Evolutionary conservation across 345 rosid genomes (phyloP), one percentile per base, ranked within the genome.

Genomic region (Lagerstroemia speciosa): DNA sequence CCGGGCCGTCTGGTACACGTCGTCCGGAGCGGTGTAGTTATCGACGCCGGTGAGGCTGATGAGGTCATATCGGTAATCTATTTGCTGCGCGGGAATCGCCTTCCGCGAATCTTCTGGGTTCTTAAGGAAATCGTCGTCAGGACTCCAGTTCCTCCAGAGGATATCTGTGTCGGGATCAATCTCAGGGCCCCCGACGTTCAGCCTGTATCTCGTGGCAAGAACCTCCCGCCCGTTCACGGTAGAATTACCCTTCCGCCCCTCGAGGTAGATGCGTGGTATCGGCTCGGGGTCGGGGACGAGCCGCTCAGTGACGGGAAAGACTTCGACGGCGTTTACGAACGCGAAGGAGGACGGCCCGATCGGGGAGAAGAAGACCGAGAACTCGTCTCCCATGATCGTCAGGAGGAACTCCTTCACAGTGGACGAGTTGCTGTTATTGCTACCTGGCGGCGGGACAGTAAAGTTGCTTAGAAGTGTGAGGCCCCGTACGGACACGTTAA

Each of bases 251-350:
- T 2, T 45, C 10, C 1, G 61, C 6, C 50, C 69, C 2, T 58
- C 15, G 29, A 29, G 10, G n/a, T 40, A 78, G 41, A 76, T 43
- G 14, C n/a, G 69, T 12, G 30, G 19, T 6, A 68, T 70, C 12
- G 22, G 17, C 5, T 67, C 43, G 3, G 37, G 16, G 48, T 70
- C 66, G 20, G 58, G 53, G 41, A 81, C 69, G 57, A 82, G 73
- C 52, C 74, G 64, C 2, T 67, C 62, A 15, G 78, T 84, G 22
- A 74, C 78, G 15, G 52, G 72, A 71, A 91, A 86, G 64, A 79
- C 83, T 71, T 87, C 93, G 1, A 89, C 79, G 65, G 96, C 97
- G 55, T 83, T 91, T n/a, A 86, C 65, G 65, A 85, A 71, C 5
- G 96, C 85, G 0, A 89, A 69, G 26, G 90, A 86, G 4, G 78